Percentiles rank a stretch among this genome's conserved stretches.
phyloP scores from a whole-genome alignment of 208 protist genomes.

The Trypanosoma scelopori region DNA sequence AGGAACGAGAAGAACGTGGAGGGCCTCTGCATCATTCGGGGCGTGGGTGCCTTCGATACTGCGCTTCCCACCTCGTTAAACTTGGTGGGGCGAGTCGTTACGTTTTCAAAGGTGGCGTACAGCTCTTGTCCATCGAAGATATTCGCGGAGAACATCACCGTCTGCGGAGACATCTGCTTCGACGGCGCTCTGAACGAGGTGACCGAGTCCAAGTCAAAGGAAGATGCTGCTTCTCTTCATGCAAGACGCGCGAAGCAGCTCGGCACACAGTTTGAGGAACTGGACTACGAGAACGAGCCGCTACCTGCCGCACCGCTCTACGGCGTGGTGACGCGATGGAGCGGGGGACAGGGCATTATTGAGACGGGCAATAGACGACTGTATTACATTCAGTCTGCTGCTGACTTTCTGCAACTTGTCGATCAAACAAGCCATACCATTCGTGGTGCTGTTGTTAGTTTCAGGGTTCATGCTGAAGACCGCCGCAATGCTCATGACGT shows the following conservation, averaged over 20 bases:
- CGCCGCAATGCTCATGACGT: conserved; percentile 60
- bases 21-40: conserved; percentile 68
- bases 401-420: conserved; percentile 78
- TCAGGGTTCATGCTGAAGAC: conserved; percentile 42
- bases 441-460: conserved; percentile 83
- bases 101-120: conserved; percentile 74
- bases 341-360: conserved; percentile 80
- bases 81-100: conserved; percentile 60
- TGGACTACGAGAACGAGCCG: conserved; percentile 17
- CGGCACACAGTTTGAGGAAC: conserved; percentile 17
- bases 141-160: conserved; percentile 77
- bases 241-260: conserved; percentile 24
- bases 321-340: conserved; percentile 89
- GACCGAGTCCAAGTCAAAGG: conserved; percentile 38
- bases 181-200: conserved; percentile 46
- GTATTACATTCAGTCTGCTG: conserved; percentile 74
- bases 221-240: conserved; percentile 27
- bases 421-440: conserved; percentile 51
- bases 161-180: conserved; percentile 49
- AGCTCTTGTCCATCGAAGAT: conserved; percentile 41
- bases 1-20: background rate
- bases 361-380: conserved; percentile 65
- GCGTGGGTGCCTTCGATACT: conserved; percentile 75
- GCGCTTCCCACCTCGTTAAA: conserved; percentile 72
- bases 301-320: conserved; percentile 48